Evolutionary conservation across 176 grass and related monocot species (phyloP), one percentile per base, ranked within the genome.

Genomic region (Themeda triandra): DNA sequence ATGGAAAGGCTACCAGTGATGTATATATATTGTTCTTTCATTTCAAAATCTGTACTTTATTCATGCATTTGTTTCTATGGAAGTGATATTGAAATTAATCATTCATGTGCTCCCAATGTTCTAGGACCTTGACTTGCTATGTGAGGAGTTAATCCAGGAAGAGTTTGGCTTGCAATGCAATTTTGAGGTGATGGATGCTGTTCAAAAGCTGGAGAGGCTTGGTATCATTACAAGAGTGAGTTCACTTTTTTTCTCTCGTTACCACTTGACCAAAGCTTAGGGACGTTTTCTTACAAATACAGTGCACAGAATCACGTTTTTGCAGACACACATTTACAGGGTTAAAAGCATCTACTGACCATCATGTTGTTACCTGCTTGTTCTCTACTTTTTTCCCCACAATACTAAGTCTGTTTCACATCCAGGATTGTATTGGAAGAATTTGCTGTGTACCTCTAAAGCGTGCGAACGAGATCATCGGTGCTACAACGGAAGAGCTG

Each of bases 171-270:
- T 96, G 64, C 35, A 94, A 84, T 99, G 96, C 66, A 89, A 99
- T 90, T 99, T 99, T 85, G 96, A 99, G 70, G 96, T 99, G 77
- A 83, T 90, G 81, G 96, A 96, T 86, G 93, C 93, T 66, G 86
- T 96, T 76, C 93, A 91, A 64, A 99, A 99, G 78, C 60, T 99
- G 73, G 96, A 96, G 86, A 94, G 90, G 76, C 92, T 96, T 76
- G 96, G 93, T 76, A 92, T 96, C 86, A 86, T 99, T 85, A 87
- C 88, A 78, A 93, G 91, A 91, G 96, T 98, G 71, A 94, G 93
- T 78, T 85, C 53, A 83, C 60, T 32, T 21, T 10, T 71, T 58
- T 10, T 3, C 41, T 86, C 37, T 13, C 62, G 78, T 85, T 84
- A 7, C 40, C 62, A 15, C 69, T 77, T 37, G 68, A 1, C 2